phyloP scores from a whole-genome alignment of 2,329 filamentous ascomycete genomes.

The Colletotrichum costaricense region DNA sequence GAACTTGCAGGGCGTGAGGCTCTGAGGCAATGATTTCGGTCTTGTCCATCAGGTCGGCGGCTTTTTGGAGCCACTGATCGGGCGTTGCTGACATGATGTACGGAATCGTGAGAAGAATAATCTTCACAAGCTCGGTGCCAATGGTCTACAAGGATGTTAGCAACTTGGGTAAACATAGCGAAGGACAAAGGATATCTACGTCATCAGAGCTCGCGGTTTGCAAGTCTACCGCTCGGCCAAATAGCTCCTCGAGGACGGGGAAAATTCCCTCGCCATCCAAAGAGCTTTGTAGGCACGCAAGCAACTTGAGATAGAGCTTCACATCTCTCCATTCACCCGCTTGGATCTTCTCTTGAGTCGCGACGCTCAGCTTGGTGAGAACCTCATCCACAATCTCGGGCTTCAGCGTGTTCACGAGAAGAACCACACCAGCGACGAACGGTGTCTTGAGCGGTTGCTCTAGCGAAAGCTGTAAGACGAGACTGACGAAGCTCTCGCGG shows the following conservation, averaged over 20 bases:
- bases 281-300: constrained; percentile 85
- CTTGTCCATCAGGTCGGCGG: constrained; percentile 85
- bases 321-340: constrained; percentile 88
- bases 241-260: constrained; percentile 87
- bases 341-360: constrained; percentile 75
- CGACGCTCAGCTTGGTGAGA: constrained; percentile 70
- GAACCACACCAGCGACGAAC: constrained; percentile 85
- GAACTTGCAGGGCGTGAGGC: constrained; percentile 82
- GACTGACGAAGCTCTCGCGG: constrained; percentile 76
- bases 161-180: not conserved
- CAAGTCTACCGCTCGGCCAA: constrained; percentile 88
- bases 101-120: constrained; percentile 93
- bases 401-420: constrained; percentile 83
- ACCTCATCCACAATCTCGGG: constrained; percentile 79
- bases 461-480: constrained; percentile 79
- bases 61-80: constrained; percentile 77
- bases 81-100: constrained; percentile 85
- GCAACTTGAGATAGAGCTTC: constrained; percentile 89
- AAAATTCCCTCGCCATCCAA: constrained; percentile 89
- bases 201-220: constrained; percentile 95
- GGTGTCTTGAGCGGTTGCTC: constrained; percentile 99
- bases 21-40: constrained; percentile 95
- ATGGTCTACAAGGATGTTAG: constrained; percentile 60
- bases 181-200: constrained; percentile 62
- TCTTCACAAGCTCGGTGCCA: constrained; percentile 91